Percentiles rank a stretch among this genome's conserved stretches.
These are phyloP conservation scores for Candolleomyces eurysporus DNA, from an alignment of 768 basidiomycete species.

Conservation along the genomic window DNA sequence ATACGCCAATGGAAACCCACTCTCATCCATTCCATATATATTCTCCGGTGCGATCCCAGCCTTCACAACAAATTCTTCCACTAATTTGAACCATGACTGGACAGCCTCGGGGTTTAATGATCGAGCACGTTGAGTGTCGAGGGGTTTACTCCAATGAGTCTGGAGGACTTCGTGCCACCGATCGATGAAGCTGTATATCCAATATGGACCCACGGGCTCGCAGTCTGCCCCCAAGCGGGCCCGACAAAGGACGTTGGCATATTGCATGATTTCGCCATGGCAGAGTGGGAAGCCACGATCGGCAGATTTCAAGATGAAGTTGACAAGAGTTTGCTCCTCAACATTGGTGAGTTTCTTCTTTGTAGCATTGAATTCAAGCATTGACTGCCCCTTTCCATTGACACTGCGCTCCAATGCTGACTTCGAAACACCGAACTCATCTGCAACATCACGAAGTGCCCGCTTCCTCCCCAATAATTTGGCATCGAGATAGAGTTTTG, in stretches of 20 bases:
- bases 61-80: conserved; percentile 22
- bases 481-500: no score
- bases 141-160: conserved; percentile 30
- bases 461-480: no score
- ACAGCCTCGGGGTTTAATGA: conserved; percentile 27
- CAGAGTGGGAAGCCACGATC: conserved; percentile 29
- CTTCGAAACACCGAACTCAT: background rate
- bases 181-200: conserved; percentile 26
- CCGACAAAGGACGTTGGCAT: conserved; percentile 19
- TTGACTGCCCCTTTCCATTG: background rate
- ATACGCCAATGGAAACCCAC: conserved; percentile 26
- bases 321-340: conserved; percentile 27
- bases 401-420: background rate
- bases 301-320: conserved; percentile 24
- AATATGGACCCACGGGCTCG: conserved; percentile 22
- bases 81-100: conserved; percentile 29
- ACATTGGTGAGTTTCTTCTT: conserved; percentile 23
- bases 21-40: conserved; percentile 40
- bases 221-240: background rate
- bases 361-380: background rate
- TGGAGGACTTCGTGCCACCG: conserved; percentile 25
- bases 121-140: conserved; percentile 27
- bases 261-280: conserved; percentile 16
- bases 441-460: no score
- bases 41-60: conserved; percentile 18